These are phyloP conservation scores for Termitomyces sp. DNA, from an alignment of 768 basidiomycete species.

Conservation along the genomic window DNA sequence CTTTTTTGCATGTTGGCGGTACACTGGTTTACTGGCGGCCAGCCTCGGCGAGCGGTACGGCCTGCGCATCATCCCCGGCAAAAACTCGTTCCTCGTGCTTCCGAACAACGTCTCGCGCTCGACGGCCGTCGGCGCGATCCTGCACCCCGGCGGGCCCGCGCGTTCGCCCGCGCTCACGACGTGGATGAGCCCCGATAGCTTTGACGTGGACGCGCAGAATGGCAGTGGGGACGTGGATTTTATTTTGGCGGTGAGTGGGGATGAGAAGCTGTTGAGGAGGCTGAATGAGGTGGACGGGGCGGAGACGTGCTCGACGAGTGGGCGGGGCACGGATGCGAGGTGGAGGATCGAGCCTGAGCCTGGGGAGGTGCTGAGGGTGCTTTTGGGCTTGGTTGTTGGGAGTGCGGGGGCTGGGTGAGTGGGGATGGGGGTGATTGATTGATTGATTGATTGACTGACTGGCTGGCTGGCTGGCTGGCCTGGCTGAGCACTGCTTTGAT, in stretches of 20 bases:
- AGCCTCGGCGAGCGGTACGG: slow-evolving; percentile 45
- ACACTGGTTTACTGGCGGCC: too few relatives aligned
- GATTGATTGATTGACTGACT: too few relatives aligned
- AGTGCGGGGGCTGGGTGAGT: too few relatives aligned
- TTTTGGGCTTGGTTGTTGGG: slow-evolving; percentile 1
- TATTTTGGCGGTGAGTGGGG: slow-evolving; percentile 61
- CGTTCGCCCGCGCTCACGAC: slow-evolving; percentile 7
- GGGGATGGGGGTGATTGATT: too few relatives aligned
- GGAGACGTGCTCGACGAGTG: slow-evolving; percentile 67
- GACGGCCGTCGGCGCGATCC: slow-evolving; percentile 61
- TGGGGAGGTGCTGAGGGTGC: slow-evolving; percentile 19
- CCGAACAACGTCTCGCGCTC: slow-evolving; percentile 81
- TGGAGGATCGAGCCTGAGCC: slow-evolving; percentile 47
- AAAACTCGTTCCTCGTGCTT: slow-evolving; percentile 75
- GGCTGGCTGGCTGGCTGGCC: too few relatives aligned
- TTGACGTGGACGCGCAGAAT: background rate
- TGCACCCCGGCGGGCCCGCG: slow-evolving; percentile 56
- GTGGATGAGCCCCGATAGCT: slow-evolving; percentile 33
- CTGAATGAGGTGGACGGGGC: slow-evolving; percentile 69
- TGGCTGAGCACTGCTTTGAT: too few relatives aligned
- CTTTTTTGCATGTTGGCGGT: too few relatives aligned
- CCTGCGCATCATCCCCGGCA: slow-evolving; percentile 75
- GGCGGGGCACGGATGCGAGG: slow-evolving; percentile 73
- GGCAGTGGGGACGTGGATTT: slow-evolving; percentile 40
- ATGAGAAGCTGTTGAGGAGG: slow-evolving; percentile 73